Evolutionary conservation across 2,329 filamentous ascomycete species (phyloP), one percentile per base, ranked within the genome.

Genomic region (Lecanosticta acicola): DNA sequence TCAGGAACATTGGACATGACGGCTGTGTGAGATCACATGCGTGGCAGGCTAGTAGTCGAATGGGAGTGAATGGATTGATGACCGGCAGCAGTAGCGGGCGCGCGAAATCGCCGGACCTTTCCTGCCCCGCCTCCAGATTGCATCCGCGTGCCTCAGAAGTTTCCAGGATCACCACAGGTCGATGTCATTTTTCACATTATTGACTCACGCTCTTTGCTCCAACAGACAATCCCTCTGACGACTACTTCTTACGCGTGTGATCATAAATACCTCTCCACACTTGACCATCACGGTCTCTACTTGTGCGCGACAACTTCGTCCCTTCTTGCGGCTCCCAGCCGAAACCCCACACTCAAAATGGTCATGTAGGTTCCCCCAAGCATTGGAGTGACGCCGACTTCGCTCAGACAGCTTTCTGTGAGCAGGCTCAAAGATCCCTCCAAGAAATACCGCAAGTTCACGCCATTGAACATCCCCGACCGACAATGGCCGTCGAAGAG

Each of bases 401-500:
- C 24, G 24, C 24, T 7, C 24, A 41, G 36, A 44, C 20, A 36
- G 29, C 21, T 17, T 17, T 11, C 36, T 14, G 16, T 11, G 17
- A 16, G 32, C 48, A 65, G 61, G 83, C 83, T 89, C 67, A 79
- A 84, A 61, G 81, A 88, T 59, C 84, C 85, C 33, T 87, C 78
- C 58, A 83, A 75, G 59, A 90, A 90, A 68, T 90, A 90, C 75
- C 81, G 78, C 68, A 71, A 72, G 43, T 89, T 88, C 66, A 74
- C 75, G 59, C 80, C 81, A 49, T 61, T 85, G 44, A 69, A 85
- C 61, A 72, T 88, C 33, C 79, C 81, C 20, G 74, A 87, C 66
- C 77, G 85, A 32, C 80, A 85, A 84, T 94, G 89, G 89, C 89
- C 89, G 9, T 79, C 78, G 64, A 90, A 86, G 72, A 80, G 78